Conservation (phyloP, 331 rosid genomes). For the Telfairia occidentalis region DNA sequence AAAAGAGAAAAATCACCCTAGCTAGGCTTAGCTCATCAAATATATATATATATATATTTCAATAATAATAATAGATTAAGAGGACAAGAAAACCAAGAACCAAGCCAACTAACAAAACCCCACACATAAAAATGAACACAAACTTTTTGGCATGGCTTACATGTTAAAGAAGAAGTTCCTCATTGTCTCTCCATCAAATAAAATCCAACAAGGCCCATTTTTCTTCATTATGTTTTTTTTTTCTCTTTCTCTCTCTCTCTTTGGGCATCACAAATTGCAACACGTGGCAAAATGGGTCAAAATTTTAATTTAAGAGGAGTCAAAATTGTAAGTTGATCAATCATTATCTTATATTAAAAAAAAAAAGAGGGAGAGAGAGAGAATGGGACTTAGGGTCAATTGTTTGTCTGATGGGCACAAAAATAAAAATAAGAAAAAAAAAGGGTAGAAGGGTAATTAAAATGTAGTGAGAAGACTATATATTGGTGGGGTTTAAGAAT, state of each 20-base stretch:
- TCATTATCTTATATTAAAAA: neutral
- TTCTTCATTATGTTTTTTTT: neutral
- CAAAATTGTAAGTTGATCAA: neutral
- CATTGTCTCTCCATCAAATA: slow-evolving; percentile 3
- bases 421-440: neutral
- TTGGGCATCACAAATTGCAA: neutral
- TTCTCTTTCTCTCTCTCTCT: neutral
- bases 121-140: neutral
- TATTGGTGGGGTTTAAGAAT: slow-evolving; percentile 7
- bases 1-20: neutral
- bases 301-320: neutral
- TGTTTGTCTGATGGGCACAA: neutral
- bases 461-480: neutral
- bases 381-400: neutral
- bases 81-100: neutral
- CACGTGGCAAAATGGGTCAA: slow-evolving; percentile 12
- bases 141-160: slow-evolving; percentile 5
- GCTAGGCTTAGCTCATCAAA: neutral
- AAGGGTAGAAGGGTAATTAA: neutral
- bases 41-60: no score
- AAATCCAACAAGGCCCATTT: slow-evolving; percentile 9
- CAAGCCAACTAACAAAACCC: neutral
- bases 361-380: neutral
- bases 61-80: neutral
- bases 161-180: neutral